Evolutionary conservation across 2,329 filamentous ascomycete genomes (phyloP).

Genomic region (Acrocalymma vagum): DNA sequence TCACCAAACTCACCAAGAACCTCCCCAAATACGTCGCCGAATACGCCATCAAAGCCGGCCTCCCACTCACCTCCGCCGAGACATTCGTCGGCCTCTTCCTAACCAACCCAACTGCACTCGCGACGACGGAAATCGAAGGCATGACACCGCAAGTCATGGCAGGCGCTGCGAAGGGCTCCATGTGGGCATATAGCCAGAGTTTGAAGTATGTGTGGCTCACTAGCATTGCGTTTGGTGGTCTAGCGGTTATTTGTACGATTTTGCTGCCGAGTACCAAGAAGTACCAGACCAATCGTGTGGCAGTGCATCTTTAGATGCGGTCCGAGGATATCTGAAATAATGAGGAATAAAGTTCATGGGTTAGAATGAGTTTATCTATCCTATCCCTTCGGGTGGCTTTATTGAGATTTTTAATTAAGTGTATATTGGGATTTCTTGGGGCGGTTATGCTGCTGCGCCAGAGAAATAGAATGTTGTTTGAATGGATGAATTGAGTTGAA

Average conservation of each 20-base stretch:
- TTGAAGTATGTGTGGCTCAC: slow-evolving; percentile 44
- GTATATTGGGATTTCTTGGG: no score
- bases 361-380: no score
- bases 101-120: slow-evolving; percentile 25
- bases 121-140: slow-evolving; percentile 26
- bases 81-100: slow-evolving; percentile 46
- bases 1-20: slow-evolving; percentile 34
- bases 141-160: slow-evolving; percentile 37
- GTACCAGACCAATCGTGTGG: slow-evolving; percentile 42
- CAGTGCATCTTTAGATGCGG: slow-evolving; percentile 39
- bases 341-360: no score
- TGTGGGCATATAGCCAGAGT: slow-evolving; percentile 40
- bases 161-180: slow-evolving; percentile 31
- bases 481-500: no score
- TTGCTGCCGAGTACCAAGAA: slow-evolving; percentile 41
- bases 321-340: no score
- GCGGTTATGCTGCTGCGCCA: no score
- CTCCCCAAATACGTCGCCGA: slow-evolving; percentile 33
- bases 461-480: no score
- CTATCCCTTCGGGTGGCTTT: no score
- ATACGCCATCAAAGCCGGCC: slow-evolving; percentile 47
- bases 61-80: slow-evolving; percentile 45
- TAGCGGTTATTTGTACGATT: slow-evolving; percentile 39
- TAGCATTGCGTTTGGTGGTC: slow-evolving; percentile 39
- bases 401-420: no score